These are phyloP conservation scores for Rhizopus stolonifer DNA, from an alignment of 371 early-diverging fungal species.

Conservation along the genomic window DNA sequence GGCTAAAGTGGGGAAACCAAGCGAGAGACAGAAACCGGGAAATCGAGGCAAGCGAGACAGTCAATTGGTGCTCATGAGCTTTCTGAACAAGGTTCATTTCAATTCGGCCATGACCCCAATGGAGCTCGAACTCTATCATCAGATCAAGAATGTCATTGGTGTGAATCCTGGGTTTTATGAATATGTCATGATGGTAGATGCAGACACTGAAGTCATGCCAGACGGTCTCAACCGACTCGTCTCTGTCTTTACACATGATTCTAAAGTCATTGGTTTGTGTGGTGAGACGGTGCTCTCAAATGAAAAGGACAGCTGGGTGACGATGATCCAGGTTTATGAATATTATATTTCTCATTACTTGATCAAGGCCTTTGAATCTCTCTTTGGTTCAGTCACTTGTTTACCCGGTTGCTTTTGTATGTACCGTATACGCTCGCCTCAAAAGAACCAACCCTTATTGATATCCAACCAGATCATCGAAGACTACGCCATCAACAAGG, in stretches of 20 bases:
- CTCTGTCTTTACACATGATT: conserved; percentile 70
- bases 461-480: conserved; percentile 86
- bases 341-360: conserved; percentile 90
- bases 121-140: conserved; percentile 89
- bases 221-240: conserved; percentile 66
- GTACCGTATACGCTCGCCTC: conserved; percentile 86
- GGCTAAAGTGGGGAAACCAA: conserved; percentile 77
- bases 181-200: conserved; percentile 65
- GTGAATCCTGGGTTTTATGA: conserved; percentile 78
- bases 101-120: conserved; percentile 79
- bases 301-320: conserved; percentile 84
- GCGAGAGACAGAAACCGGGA: conserved; percentile 72
- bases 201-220: conserved; percentile 66
- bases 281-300: conserved; percentile 85
- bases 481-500: conserved; percentile 93
- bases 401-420: conserved; percentile 91
- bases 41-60: conserved; percentile 89
- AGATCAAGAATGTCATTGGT: conserved; percentile 82
- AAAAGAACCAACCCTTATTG: conserved; percentile 85
- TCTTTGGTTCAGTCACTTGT: conserved; percentile 89
- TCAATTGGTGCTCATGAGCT: conserved; percentile 82
- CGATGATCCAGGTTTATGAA: conserved; percentile 86
- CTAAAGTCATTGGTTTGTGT: conserved; percentile 77
- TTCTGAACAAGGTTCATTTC: conserved; percentile 76
- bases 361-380: conserved; percentile 86